Base-by-base conservation (phyloP, 768 basidiomycete genomes). In the Hirschioporus abietinus region DNA sequence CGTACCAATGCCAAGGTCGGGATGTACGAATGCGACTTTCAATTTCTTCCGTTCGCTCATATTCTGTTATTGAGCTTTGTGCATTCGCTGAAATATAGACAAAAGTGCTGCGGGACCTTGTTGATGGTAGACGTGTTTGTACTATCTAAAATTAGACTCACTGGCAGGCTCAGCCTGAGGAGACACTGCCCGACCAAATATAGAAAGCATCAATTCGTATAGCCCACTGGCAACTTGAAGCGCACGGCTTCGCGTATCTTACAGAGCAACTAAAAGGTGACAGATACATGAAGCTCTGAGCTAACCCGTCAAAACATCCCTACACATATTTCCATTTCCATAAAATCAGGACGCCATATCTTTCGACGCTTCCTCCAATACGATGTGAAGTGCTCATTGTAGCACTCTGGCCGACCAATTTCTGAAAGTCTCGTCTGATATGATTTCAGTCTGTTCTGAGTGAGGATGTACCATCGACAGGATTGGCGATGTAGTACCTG, bases 1-100 rank as follows among this genome's bases (percentile, higher is more conserved):
- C 75, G 59, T 70, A 95, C 95, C 96, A 63, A 98, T 95, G 66
- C 96, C 96, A 5, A 98, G 81, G 79, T 98, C 96, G 35, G 96
- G 96, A 74, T 98, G 96, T 65, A 97, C 82, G 77, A 97, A 94
- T 5, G 92, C 95, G 68, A 97, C 79, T 35, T 81, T 80, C 63
- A 88, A 66, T 42, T 70, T 72, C 61, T 15, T 52, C 3, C 2
- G 42, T 20, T 20, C 42, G 20, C 42, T 52, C 42, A 52, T 52
- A 15, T 5, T 20, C 12, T 52, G 42, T 10, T 52, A 12, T 15
- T 20, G 12, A 6, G 42, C 12, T 20, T 20, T 52, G 42, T 20
- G 12, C 42, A 20, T 12, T 20, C 42, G 12, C 20, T 52, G 42
- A 6, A 15, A 52, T 52, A 20, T 3, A 30, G 8, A 8, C 30